Percentiles rank a stretch among this genome's conserved stretches.
phyloP scores from a whole-genome alignment of 176 grass and related monocot genomes.

The Luzula sylvatica region DNA sequence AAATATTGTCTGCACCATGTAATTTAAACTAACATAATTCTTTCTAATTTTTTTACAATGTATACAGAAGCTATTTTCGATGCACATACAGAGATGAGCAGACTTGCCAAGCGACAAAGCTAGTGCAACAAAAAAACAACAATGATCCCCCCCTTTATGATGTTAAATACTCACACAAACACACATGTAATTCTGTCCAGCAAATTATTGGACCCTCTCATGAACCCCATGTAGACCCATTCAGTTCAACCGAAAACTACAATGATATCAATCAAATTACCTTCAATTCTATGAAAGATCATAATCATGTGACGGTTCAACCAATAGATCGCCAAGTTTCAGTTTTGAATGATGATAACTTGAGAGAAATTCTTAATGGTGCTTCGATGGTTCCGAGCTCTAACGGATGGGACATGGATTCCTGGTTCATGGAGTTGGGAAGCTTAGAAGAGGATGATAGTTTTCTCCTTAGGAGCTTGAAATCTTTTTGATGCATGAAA shows the following conservation, averaged over 20 bases:
- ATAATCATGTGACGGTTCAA: background rate
- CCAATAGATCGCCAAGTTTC: background rate
- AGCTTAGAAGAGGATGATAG: background rate
- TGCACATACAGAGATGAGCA: conserved; percentile 17
- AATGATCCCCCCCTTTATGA: background rate
- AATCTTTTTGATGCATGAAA: too few species aligned
- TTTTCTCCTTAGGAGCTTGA: background rate
- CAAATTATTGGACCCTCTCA: background rate
- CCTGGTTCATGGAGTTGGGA: background rate
- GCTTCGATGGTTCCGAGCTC: background rate
- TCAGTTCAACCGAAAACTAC: background rate
- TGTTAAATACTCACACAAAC: conserved; percentile 17
- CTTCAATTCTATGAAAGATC: too few species aligned
- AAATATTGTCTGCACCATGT: background rate
- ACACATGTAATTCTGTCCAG: conserved; percentile 3
- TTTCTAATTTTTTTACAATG: background rate
- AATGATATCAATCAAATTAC: conserved; percentile 1
- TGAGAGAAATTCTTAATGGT: background rate
- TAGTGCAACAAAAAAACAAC: conserved; percentile 2
- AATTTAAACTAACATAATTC: background rate
- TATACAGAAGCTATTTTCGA: conserved; percentile 11
- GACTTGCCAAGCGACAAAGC: conserved; percentile 9
- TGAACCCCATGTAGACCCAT: background rate
- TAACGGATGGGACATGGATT: conserved; percentile 10
- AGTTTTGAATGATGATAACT: too few species aligned